These are phyloP conservation scores for Calamus simplicifolius DNA, from an alignment of 176 grass and related monocot species.

Conservation along the genomic window DNA sequence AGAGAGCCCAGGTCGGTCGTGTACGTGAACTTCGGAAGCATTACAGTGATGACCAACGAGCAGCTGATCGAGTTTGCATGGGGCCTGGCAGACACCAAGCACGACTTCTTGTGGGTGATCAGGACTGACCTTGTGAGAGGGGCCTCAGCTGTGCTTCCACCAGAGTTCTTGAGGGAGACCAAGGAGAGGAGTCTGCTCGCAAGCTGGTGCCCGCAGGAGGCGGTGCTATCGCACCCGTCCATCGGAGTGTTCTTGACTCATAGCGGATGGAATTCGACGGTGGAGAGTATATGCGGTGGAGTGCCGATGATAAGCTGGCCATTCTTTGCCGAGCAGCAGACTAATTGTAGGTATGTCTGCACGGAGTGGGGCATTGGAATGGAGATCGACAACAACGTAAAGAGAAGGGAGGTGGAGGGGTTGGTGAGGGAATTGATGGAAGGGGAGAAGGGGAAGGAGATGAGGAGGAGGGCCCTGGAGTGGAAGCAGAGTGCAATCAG, in stretches of 20 bases:
- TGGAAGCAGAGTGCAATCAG: conserved; percentile 11
- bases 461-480: conserved; percentile 1
- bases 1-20: conserved; percentile 22
- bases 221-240: conserved; percentile 27
- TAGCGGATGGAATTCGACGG: conserved; percentile 9
- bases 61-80: conserved; percentile 42
- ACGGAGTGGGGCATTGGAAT: conserved; percentile 38
- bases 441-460: conserved; percentile 3
- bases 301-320: conserved; percentile 50
- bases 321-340: conserved; percentile 58
- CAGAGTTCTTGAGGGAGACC: conserved; percentile 10
- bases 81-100: conserved; percentile 38
- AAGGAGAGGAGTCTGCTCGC: conserved; percentile 18
- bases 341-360: conserved; percentile 41
- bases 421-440: conserved; percentile 15
- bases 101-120: conserved; percentile 44
- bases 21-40: conserved; percentile 57
- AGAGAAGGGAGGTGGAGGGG: neutral
- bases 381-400: conserved; percentile 21
- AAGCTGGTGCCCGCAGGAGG: conserved; percentile 41
- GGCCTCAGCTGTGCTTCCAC: conserved; percentile 4
- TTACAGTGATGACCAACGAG: conserved; percentile 33
- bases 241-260: conserved; percentile 5
- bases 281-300: conserved; percentile 23
- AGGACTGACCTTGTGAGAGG: conserved; percentile 34